Conservation (phyloP, 2,329 filamentous ascomycete species). For the Curvularia eragrostidis region DNA sequence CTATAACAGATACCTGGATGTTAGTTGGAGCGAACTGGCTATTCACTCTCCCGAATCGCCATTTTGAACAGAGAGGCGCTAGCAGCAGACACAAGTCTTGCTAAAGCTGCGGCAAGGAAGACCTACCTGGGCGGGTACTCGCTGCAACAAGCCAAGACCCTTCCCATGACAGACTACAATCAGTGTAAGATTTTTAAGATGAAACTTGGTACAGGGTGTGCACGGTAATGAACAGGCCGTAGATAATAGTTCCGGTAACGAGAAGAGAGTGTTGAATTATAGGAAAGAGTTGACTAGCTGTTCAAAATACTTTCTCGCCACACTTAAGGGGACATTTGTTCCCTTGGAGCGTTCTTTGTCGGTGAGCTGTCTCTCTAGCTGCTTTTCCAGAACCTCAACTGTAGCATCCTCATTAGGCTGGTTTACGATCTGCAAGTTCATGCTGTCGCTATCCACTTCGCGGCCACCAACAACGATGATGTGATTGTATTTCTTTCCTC, state of each 20-base stretch:
- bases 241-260: background rate
- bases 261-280: slow-evolving; percentile 17
- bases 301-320: slow-evolving; percentile 43
- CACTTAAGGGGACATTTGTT: slow-evolving; percentile 21
- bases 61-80: background rate
- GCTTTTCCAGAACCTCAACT: slow-evolving; percentile 46
- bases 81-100: background rate
- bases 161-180: background rate
- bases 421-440: slow-evolving; percentile 45
- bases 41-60: background rate
- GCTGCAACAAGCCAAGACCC: background rate
- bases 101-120: background rate
- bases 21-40: background rate
- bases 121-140: background rate
- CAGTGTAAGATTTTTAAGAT: background rate
- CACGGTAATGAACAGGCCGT: background rate
- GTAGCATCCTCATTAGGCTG: slow-evolving; percentile 46
- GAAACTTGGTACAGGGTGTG: background rate
- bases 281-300: slow-evolving; percentile 35
- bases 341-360: slow-evolving; percentile 26
- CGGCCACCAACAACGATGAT: slow-evolving; percentile 71
- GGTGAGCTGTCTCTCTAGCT: slow-evolving; percentile 20
- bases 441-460: slow-evolving; percentile 35
- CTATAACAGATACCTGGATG: background rate
- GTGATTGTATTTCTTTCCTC: slow-evolving; percentile 72